Base-by-base conservation (phyloP, 495 filamentous ascomycete species). In the Talaromyces wortmannii region DNA sequence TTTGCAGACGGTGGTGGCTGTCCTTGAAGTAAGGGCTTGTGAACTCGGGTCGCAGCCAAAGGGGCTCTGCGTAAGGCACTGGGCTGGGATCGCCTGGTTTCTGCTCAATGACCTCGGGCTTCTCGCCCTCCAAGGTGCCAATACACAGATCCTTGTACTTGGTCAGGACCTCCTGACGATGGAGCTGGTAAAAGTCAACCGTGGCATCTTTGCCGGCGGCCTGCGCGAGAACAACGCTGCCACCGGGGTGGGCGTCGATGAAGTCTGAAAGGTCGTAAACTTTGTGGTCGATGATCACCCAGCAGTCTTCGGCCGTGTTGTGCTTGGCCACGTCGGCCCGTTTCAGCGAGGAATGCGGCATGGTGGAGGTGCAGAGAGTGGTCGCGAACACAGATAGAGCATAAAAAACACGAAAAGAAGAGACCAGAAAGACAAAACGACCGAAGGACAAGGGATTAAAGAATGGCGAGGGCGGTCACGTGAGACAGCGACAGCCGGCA, bases 1-100 rank as follows among this genome's bases (percentile, higher is more conserved):
- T 82, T 69, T 87, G 87, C 54, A 95, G 63, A 40, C 75, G 70
- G 30, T 82, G 74, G 65, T 95, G 90, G 57, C 79, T 85, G 18
- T 91, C 88, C 45, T 82, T 89, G 77, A 83, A 95, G 69, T 92
- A 95, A 7, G 89, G 89, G 53, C 76, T 86, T 70, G 86, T 88
- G 78, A 91, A 94, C 61, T 83, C 76, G 1, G 86, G 87, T 3
- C 82, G 80, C 56, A 94, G 73, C 90, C 90, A 95, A 49, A 89
- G 70, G 4, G 88, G 86, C 67, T 92, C 90, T 32, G 84, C 87
- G 59, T 94, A 92, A 17, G 89, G 90, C 0, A 94, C 86, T 13
- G 79, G 68, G 55, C 85, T 88, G 45, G 94, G 72, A 55, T 87
- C 86, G 57, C 89, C 88, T 15, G 81, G 72, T 55, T 80, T 62